Evolutionary conservation across 2,329 filamentous ascomycete genomes (phyloP), one percentile per base, ranked within the genome.

Genomic region (Colletotrichum phormii): DNA sequence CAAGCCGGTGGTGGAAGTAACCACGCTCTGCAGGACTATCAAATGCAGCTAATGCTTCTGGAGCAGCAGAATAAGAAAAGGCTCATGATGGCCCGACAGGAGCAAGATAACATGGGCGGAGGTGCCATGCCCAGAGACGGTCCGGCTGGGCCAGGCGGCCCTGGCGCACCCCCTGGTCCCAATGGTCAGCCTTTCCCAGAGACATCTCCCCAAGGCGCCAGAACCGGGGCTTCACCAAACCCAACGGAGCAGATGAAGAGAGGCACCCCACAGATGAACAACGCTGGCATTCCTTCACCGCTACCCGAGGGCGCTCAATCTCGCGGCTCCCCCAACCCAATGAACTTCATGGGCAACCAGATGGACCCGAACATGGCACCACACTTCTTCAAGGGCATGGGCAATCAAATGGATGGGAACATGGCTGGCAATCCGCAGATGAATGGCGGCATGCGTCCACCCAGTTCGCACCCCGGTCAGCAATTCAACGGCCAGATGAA

Each of bases 1-100:
- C 86, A 87, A 75, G 83, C 82, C 18, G 86, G 83, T 74, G 87
- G 83, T 77, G 88, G 85, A 63, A 93, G 92, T 82, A 96, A 95
- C 80, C 93, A 95, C 80, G 94, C 94, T 26, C 86, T 96, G 58
- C 93, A 95, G 82, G 94, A 97, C 81, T 96, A 96, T 78, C 94
- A 96, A 84, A 95, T 95, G 93, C 94, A 96, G 81, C 84, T 96
- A 80, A 96, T 95, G 94, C 84, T 95, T 62, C 88, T 96, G 18
- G 94, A 96, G 82, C 94, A 95, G 82, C 93, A 96, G 83, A 96
- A 96, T 78, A 96, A 95, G 87, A 95, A 95, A 83, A 88, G 94
- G 22, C 86, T 96, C 61, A 91, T 95, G 86, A 95, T 95, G 93
- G 94, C 94, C 49, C 90, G 94, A 22, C 93, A 92, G 79, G 91